Percentiles rank a stretch among this genome's conserved stretches.
phyloP scores from a whole-genome alignment of 305 asterid genomes.

The Fraxinus sp. region DNA sequence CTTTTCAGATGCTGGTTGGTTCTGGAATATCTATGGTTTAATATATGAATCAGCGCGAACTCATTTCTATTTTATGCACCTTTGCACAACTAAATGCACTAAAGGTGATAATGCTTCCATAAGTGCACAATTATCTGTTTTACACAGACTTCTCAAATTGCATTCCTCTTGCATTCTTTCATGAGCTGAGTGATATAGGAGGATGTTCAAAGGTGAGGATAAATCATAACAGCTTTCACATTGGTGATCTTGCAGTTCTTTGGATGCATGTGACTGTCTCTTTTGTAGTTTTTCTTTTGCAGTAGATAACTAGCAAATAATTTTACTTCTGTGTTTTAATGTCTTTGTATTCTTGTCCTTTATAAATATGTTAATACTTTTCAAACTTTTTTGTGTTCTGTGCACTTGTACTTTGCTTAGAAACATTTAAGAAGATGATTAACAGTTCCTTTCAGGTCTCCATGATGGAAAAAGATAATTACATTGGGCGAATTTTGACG shows the following conservation, averaged over 20 bases:
- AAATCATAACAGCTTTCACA: constrained; percentile 9
- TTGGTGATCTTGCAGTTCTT: background rate
- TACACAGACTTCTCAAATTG: background rate
- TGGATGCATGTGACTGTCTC: background rate
- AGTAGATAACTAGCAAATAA: constrained; percentile 1
- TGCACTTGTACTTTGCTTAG: constrained; percentile 26
- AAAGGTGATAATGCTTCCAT: background rate
- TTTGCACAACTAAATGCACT: background rate
- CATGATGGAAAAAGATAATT: constrained; percentile 97
- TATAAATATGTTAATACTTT: constrained; percentile 10
- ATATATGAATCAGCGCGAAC: background rate
- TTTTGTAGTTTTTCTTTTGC: constrained; percentile 2
- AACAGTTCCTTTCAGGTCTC: constrained; percentile 88
- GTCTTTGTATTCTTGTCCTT: background rate
- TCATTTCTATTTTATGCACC: background rate
- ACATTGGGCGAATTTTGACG: constrained; percentile 89
- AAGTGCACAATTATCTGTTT: background rate
- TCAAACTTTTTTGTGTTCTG: constrained; percentile 22
- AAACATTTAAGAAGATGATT: constrained; percentile 42
- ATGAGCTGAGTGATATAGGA: constrained; percentile 19
- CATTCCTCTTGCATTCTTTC: constrained; percentile 6
- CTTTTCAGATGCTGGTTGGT: constrained; percentile 97
- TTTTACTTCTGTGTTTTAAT: constrained; percentile 10
- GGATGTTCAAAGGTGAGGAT: constrained; percentile 7
- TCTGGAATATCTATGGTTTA: constrained; percentile 25